Evolutionary conservation across 352 stramenopile genomes (phyloP), one percentile per base, ranked within the genome.

Genomic region (Thalassiosira mediterranea): DNA sequence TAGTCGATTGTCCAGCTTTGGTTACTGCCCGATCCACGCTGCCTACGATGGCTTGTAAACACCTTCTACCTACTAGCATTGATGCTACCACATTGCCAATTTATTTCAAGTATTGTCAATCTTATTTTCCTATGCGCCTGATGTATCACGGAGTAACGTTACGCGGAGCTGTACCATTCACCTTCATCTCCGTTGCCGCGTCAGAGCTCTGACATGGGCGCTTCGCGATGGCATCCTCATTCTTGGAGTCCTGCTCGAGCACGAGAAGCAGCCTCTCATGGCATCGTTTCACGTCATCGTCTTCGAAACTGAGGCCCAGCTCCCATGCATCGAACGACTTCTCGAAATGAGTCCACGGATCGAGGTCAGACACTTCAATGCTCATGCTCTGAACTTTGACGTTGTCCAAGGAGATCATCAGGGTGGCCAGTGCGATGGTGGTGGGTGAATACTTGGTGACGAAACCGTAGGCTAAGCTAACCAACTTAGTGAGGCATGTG

Each of bases 361-460:
- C 15, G 37, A 44, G 37, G 37, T 44, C 37, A 8, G 15, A 15
- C 8, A 44, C 37, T 44, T 8, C 37, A 44, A 44, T 8, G 37
- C 37, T 44, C n/a, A n/a, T n/a, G 8, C 8, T 15, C 8, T 8
- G 37, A 8, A 15, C 8, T 8, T 15, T 8, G 8, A 15, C 15
- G 37, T 44, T 8, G 8, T 46, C 25, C 23, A 69, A 21, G 21
- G 47, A 5, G 28, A 54, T 10, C 59, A 59, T 69, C 11, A 69
- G 25, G 4, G 59, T 29, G 3, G 59, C 60, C 19, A 70, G 29
- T 19, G 46, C 60, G 17, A 70, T 57, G 1, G 46, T 59, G 3
- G 46, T 34, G 15, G 60, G 60, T 26, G 29, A 19, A 51, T 23
- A 51, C 37, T 15, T 15, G 28, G 47, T n/a, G 15, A 37, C 28